A percentile compares a stretch with the other conserved stretches of the same genome.
These are phyloP conservation scores for Pichia sp. DNA, from an alignment of 1,139 yeast genomes.

Conservation along the genomic window DNA sequence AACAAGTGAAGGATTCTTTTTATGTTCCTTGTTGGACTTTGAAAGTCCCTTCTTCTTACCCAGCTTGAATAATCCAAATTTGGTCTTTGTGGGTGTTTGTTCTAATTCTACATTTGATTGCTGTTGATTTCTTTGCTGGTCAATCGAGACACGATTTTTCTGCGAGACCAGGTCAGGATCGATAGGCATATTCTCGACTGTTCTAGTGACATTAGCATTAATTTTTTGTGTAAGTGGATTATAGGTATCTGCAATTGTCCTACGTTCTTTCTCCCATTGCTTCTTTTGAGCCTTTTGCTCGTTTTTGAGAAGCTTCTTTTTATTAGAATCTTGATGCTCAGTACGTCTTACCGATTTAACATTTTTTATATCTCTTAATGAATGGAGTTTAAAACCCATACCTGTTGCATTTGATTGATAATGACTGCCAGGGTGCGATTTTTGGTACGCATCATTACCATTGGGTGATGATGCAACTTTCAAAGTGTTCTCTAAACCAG, in stretches of 20 bases:
- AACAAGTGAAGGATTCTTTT: conserved; percentile 3
- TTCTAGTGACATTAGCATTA: conserved; percentile 4
- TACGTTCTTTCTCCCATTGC: conserved; percentile 14
- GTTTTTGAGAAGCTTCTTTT: conserved; percentile 9
- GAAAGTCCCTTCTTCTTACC: conserved; percentile 5
- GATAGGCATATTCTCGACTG: conserved; percentile 11
- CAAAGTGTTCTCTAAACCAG: conserved; percentile 22
- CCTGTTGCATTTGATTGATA: conserved; percentile 17
- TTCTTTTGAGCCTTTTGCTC: conserved; percentile 13
- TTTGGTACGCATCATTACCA: background rate
- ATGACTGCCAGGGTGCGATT: conserved; percentile 7
- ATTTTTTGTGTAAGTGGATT: background rate
- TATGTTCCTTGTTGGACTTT: conserved; percentile 2
- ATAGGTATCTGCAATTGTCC: conserved; percentile 1
- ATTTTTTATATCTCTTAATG: conserved; percentile 15
- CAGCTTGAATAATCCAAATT: conserved; percentile 5
- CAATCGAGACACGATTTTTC: too few species aligned
- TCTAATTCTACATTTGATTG: background rate
- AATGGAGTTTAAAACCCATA: conserved; percentile 19
- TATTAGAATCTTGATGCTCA: conserved; percentile 9
- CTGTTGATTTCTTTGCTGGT: background rate
- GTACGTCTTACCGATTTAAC: background rate
- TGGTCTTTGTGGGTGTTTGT: conserved; percentile 2
- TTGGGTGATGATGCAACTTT: background rate
- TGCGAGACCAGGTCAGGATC: too few species aligned